Percentiles rank a stretch among this genome's conserved stretches.
These are phyloP conservation scores for Penicillium chermesinum DNA, from an alignment of 495 filamentous ascomycete genomes.

Conservation along the genomic window DNA sequence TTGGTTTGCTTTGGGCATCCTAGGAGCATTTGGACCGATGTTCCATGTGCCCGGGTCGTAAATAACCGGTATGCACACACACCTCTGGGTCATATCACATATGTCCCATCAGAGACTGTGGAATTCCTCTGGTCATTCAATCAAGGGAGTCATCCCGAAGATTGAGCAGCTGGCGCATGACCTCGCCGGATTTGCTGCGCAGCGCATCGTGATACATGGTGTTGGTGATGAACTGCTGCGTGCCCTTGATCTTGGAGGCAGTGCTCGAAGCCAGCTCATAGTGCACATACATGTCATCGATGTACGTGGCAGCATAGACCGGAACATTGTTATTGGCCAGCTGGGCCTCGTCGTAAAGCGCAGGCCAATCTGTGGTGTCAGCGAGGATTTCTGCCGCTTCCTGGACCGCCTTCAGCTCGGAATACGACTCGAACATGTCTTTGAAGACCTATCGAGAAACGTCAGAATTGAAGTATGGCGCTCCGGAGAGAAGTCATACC, in stretches of 20 bases:
- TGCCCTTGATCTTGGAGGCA: conserved; percentile 67
- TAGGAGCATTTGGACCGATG: too few species aligned
- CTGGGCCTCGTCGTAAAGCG: conserved; percentile 69
- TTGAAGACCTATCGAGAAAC: conserved; percentile 52
- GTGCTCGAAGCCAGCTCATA: conserved; percentile 67
- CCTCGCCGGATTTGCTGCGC: conserved; percentile 63
- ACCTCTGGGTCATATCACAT: neutral
- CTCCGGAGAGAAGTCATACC: conserved; percentile 32
- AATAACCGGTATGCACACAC: too few species aligned
- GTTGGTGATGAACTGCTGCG: conserved; percentile 81
- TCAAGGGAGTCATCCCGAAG: conserved; percentile 70
- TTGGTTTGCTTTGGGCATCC: too few species aligned
- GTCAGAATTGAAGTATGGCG: conserved; percentile 2
- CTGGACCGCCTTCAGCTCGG: conserved; percentile 60
- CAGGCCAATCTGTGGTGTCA: conserved; percentile 58
- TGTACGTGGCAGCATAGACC: conserved; percentile 78
- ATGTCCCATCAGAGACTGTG: too few species aligned
- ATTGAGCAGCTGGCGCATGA: conserved; percentile 64
- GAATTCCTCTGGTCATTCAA: conserved; percentile 27
- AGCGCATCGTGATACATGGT: conserved; percentile 80
- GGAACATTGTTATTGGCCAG: conserved; percentile 77
- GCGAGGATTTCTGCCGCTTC: conserved; percentile 69
- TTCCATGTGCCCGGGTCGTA: too few species aligned
- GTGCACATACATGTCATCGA: conserved; percentile 95
- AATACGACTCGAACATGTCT: conserved; percentile 71